Evolutionary conservation across 345 rosid species (phyloP).

Genomic region (Viola odorata): DNA sequence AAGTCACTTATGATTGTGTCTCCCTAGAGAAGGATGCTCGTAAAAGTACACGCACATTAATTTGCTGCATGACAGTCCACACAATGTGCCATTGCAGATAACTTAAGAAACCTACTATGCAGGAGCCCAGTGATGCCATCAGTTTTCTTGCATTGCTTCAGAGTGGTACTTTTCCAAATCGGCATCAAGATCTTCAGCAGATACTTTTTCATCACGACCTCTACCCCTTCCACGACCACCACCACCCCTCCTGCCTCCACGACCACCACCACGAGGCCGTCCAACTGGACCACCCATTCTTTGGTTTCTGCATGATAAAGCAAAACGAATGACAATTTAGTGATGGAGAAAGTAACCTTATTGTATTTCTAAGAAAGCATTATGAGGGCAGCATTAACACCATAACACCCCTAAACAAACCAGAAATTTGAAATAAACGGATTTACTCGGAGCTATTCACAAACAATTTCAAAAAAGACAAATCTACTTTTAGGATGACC

Average conservation of each 20-base stretch:
- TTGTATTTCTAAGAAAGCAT: neutral
- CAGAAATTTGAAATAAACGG: too few relatives aligned
- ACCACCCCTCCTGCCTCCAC: neutral
- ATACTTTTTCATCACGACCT: slow-evolving; percentile 44
- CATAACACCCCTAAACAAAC: neutral
- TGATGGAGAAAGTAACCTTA: neutral
- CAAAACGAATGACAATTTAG: neutral
- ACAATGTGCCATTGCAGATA: neutral
- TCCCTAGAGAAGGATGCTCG: neutral
- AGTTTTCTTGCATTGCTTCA: slow-evolving; percentile 73
- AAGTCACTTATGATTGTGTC: neutral
- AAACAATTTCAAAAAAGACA: too few relatives aligned
- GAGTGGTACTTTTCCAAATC: slow-evolving; percentile 86
- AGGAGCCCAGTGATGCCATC: slow-evolving; percentile 15
- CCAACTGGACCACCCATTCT: slow-evolving; percentile 2
- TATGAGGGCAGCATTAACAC: neutral
- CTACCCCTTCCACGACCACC: neutral
- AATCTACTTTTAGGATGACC: too few relatives aligned
- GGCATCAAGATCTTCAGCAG: slow-evolving; percentile 95
- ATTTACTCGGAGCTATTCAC: too few relatives aligned
- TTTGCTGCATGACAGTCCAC: slow-evolving; percentile 1
- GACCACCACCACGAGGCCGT: neutral
- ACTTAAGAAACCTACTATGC: slow-evolving; percentile 1
- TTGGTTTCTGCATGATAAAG: neutral
- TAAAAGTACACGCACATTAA: neutral